phyloP scores from a whole-genome alignment of 2,329 filamentous ascomycete species.

The Geosmithia putterillii region DNA sequence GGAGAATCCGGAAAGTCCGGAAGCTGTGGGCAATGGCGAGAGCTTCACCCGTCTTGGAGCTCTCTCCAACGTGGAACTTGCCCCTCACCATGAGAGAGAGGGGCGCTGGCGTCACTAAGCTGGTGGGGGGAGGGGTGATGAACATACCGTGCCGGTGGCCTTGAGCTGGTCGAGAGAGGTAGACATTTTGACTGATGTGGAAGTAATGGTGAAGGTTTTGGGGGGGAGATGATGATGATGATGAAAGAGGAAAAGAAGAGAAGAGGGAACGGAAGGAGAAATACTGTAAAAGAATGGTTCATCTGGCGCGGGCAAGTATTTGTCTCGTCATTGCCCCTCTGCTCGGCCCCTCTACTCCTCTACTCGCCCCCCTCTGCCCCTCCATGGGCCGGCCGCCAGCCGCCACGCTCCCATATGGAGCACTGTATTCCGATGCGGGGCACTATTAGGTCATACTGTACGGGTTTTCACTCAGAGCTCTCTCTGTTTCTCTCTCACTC shows the following conservation, averaged over 20 bases:
- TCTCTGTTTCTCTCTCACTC: no score
- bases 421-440: neutral
- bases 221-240: neutral
- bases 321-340: neutral
- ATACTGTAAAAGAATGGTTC: neutral
- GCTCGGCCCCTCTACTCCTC: no score
- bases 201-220: neutral
- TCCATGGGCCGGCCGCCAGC: no score
- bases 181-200: slow-evolving; percentile 45
- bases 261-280: neutral
- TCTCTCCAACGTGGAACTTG: neutral
- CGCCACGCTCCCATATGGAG: neutral
- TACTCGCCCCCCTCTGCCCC: no score
- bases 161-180: slow-evolving; percentile 94
- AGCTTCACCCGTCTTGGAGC: neutral
- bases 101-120: slow-evolving; percentile 12
- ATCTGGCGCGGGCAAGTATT: no score
- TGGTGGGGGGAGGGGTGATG: slow-evolving; percentile 6
- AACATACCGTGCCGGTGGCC: slow-evolving; percentile 84
- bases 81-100: slow-evolving; percentile 7
- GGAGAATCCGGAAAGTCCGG: neutral
- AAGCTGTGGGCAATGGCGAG: neutral
- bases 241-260: neutral
- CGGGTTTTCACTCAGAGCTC: no score
- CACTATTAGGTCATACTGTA: neutral